Percentiles rank a stretch among this genome's conserved stretches.
Evolutionary conservation across 148 eudicot species (phyloP).

Genomic region (Chenopodium suecicum): DNA sequence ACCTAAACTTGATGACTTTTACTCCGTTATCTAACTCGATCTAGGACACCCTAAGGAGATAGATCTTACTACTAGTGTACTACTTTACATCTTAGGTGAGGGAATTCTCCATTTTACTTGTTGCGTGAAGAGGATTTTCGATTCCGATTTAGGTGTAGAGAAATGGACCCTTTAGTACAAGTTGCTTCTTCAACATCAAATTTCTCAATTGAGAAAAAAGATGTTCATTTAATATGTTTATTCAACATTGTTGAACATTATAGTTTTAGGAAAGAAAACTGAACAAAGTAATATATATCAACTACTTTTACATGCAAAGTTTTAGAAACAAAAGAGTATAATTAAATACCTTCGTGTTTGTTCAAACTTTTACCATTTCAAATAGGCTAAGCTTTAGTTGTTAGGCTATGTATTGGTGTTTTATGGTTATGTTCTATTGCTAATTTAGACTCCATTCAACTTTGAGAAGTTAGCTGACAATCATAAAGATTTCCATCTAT

Average conservation of each 20-base stretch:
- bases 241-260: not conserved
- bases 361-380: not conserved
- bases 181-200: not conserved
- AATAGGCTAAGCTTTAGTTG: not conserved
- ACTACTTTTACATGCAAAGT: not conserved
- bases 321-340: not conserved
- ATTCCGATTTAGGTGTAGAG: constrained; percentile 5
- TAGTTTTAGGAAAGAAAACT: not conserved
- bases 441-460: not conserved
- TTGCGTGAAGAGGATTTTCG: constrained; percentile 14
- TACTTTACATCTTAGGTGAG: not conserved
- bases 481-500: not conserved
- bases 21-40: not conserved
- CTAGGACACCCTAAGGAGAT: not conserved
- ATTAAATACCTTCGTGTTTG: not conserved
- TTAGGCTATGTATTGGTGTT: not conserved
- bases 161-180: not conserved
- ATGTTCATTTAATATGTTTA: not conserved
- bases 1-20: not conserved
- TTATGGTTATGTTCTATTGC: not conserved
- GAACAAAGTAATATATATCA: not conserved
- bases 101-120: not conserved
- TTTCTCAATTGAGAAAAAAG: not conserved
- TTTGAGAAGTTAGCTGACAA: not conserved
- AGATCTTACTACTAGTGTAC: too few species aligned